Conservation (phyloP, 129 eudicot species). For the Ambrosia artemisiifolia region DNA sequence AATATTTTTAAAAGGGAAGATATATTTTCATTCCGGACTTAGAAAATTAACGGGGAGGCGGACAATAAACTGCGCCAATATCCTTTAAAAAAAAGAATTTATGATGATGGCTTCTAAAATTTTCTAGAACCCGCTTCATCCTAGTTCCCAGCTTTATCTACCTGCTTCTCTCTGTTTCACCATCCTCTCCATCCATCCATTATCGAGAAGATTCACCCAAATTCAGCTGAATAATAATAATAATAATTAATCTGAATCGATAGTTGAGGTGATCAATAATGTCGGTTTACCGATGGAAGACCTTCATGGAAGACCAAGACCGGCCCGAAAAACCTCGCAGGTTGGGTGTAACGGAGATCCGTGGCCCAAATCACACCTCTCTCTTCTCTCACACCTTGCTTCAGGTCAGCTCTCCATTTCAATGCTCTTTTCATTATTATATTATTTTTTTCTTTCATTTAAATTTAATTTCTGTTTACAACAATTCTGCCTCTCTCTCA, state of each 20-base stretch:
- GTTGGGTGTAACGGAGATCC: constrained; percentile 83
- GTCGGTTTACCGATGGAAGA: constrained; percentile 78
- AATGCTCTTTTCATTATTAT: constrained; percentile 1
- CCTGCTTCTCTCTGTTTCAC: constrained; percentile 13
- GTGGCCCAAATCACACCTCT: constrained; percentile 67
- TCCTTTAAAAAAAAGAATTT: not conserved
- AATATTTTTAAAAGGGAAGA: no score
- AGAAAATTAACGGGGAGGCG: no score
- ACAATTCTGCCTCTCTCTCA: not conserved
- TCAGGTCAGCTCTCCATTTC: constrained; percentile 61
- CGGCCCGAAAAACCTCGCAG: constrained; percentile 92
- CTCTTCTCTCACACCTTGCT: constrained; percentile 66
- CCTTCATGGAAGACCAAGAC: constrained; percentile 73
- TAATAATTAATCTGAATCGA: not conserved
- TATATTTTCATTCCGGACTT: no score
- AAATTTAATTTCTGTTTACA: not conserved
- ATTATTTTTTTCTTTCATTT: not conserved
- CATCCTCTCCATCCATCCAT: not conserved
- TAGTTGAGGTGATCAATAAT: constrained; percentile 21
- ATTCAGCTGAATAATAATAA: constrained; percentile 18
- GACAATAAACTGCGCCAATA: no score
- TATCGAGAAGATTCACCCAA: constrained; percentile 6
- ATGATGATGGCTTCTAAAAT: not conserved
- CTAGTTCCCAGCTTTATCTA: constrained; percentile 4
- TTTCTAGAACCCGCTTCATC: constrained; percentile 28